These are phyloP conservation scores for Fabrea salina DNA, from an alignment of 169 alveolate species.

Conservation along the genomic window DNA sequence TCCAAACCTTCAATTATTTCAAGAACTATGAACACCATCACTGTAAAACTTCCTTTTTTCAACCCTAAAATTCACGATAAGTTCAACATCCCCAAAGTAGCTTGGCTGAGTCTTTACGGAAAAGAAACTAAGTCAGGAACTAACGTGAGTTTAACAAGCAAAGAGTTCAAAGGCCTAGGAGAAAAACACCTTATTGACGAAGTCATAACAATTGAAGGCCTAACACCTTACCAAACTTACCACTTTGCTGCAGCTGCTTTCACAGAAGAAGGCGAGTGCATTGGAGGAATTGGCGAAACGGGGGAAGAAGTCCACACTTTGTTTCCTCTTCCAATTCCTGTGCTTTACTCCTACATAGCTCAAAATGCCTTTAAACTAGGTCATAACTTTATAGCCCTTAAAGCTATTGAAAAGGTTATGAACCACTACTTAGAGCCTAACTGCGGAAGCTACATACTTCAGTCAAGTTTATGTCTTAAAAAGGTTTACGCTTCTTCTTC, in stretches of 20 bases:
- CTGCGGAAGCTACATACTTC: conserved; percentile 36
- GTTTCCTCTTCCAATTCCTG: conserved; percentile 44
- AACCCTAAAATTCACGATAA: conserved; percentile 55
- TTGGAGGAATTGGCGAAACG: conserved; percentile 68
- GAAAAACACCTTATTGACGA: conserved; percentile 34
- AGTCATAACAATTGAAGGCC: conserved; percentile 38
- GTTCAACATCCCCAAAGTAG: conserved; percentile 28
- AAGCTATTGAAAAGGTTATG: conserved; percentile 44
- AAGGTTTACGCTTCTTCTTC: conserved; percentile 34
- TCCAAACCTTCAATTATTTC: conserved; percentile 50
- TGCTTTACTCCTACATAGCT: conserved; percentile 41
- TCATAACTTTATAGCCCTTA: conserved; percentile 44
- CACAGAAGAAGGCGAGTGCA: conserved; percentile 46
- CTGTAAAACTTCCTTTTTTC: conserved; percentile 53
- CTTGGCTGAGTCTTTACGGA: conserved; percentile 45
- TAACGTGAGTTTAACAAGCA: conserved; percentile 48
- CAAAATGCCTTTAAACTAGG: conserved; percentile 48
- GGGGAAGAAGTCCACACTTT: conserved; percentile 43
- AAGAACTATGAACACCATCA: conserved; percentile 49
- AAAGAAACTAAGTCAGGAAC: conserved; percentile 61
- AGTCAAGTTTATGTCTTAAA: conserved; percentile 38
- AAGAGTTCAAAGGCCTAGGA: conserved; percentile 59
- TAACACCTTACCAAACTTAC: conserved; percentile 54
- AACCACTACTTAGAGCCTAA: conserved; percentile 47
- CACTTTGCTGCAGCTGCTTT: conserved; percentile 67